phyloP scores from a whole-genome alignment of 73 alveolate genomes.

The Durusdinium trenchii region DNA sequence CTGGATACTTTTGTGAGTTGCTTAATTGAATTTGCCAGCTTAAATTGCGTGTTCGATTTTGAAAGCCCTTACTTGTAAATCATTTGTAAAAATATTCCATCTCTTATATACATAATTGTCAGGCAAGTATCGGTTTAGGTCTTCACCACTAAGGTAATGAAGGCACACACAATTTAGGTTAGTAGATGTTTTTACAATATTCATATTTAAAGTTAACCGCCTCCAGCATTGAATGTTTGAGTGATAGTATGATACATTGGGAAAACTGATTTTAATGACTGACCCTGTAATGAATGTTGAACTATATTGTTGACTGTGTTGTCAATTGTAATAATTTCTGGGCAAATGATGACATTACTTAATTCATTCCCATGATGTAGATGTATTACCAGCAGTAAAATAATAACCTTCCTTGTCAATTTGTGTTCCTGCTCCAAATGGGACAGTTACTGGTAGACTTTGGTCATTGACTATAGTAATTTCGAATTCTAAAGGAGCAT shows the following conservation, averaged over 20 bases:
- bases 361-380: background rate
- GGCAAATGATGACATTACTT: background rate
- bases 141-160: no score
- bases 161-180: background rate
- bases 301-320: background rate
- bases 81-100: background rate
- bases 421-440: background rate
- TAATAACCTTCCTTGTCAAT: background rate
- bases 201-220: background rate
- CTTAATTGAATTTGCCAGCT: background rate
- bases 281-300: background rate
- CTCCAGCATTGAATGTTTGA: background rate
- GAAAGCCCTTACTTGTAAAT: background rate
- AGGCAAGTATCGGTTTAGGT: no score
- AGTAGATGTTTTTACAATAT: background rate
- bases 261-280: no score
- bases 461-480: background rate
- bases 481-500: conserved; percentile 3
- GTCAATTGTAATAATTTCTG: background rate
- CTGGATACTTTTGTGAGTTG: background rate
- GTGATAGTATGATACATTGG: background rate
- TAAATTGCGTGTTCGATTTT: background rate
- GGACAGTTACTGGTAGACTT: no score
- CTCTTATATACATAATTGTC: no score
- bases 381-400: background rate